phyloP scores from a whole-genome alignment of 305 asterid genomes.

The Fraxinus greggii region DNA sequence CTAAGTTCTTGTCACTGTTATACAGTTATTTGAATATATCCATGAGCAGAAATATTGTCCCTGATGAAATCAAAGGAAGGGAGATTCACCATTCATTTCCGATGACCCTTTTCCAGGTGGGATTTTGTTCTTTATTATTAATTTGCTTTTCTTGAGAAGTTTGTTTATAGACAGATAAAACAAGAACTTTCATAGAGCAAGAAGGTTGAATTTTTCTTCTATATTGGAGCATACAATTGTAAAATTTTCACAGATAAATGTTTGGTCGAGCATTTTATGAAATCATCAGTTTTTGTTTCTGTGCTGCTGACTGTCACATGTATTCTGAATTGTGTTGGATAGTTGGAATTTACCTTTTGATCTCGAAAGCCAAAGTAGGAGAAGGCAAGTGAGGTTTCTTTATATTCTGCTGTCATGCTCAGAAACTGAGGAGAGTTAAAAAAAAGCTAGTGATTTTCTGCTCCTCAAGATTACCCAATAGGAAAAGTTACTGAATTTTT shows the following conservation, averaged over 20 bases:
- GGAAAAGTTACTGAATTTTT: background rate
- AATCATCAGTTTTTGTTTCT: background rate
- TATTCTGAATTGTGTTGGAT: background rate
- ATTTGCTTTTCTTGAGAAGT: background rate
- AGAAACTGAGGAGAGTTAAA: background rate
- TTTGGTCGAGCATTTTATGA: background rate
- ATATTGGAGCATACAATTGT: background rate
- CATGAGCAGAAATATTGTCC: slow-evolving; percentile 57
- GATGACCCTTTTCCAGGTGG: slow-evolving; percentile 79
- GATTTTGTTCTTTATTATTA: slow-evolving; percentile 17
- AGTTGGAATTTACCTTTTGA: background rate
- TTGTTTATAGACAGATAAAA: background rate
- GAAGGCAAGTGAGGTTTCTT: background rate
- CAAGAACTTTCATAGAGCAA: background rate
- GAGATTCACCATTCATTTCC: slow-evolving; percentile 86
- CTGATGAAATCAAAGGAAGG: slow-evolving; percentile 88
- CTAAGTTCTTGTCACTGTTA: slow-evolving; percentile 69
- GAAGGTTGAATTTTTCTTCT: background rate
- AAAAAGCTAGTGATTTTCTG: background rate
- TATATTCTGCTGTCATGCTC: background rate
- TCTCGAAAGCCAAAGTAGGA: background rate
- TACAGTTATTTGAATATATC: slow-evolving; percentile 69
- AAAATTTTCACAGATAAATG: background rate
- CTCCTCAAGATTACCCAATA: background rate
- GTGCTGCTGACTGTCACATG: background rate